Evolutionary conservation across 495 filamentous ascomycete genomes (phyloP), one percentile per base, ranked within the genome.

Genomic region (Trichoderma asperelloides): DNA sequence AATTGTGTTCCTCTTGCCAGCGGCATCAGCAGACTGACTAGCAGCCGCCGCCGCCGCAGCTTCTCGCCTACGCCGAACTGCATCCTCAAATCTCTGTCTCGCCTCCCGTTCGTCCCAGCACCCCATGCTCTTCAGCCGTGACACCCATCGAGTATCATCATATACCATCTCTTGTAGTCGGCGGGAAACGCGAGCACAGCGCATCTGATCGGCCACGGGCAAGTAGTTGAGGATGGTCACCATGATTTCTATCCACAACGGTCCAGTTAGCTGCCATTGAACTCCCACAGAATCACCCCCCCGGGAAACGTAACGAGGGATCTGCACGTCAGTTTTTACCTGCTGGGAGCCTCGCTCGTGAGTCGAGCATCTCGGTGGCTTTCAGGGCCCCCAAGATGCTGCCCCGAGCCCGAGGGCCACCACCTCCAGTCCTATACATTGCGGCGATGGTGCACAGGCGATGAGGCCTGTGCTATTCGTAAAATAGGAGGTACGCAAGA

Each of bases 111-210:
- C 96, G 73, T 94, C 89, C 96, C 96, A 99, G 70, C 91, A 89
- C 7, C 89, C 92, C 85, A 99, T 96, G 37, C 81, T 83, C 71
- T 89, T 87, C 40, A 99, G 78, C 68, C 87, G 85, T 66, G 89
- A 87, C 62, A 97, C 89, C 95, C 95, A 99, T 79, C 94, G 85
- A 23, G 92, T 90, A 75, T 99, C 95, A 81, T 99, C 96, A 79
- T 98, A 98, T 13, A 96, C 96, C 93, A 99, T 99, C 76, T 99
- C 95, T 70, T 89, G 89, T 84, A 96, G 87, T 60, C 92, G 90
- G 75, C 86, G 89, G 65, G 92, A 97, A 37, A 90, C 89, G 37
- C 89, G 88, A n/a, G 95, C 95, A 74, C 91, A 93, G 65, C 87
- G 86, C 68, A 97, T 81, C 51, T 95, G 87, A 72, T 96, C 94